phyloP scores from a whole-genome alignment of 2,329 filamentous ascomycete species.

The Ophiostoma montium region DNA sequence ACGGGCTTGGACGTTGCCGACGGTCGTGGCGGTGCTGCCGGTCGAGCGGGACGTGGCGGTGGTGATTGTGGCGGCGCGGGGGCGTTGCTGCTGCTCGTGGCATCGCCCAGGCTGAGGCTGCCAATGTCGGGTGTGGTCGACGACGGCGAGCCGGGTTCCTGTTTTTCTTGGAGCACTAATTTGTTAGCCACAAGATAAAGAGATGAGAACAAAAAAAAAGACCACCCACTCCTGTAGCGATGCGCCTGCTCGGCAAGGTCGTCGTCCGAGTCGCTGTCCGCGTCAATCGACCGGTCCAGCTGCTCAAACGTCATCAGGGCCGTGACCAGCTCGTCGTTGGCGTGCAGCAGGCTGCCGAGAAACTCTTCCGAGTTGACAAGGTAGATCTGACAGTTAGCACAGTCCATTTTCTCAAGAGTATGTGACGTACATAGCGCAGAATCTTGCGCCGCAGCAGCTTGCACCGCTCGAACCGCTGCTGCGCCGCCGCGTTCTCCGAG shows the following conservation, averaged over 20 bases:
- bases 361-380: constrained; percentile 83
- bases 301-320: constrained; percentile 92
- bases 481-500: constrained; percentile 65
- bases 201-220: too few relatives aligned
- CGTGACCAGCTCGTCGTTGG: constrained; percentile 90
- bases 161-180: constrained; percentile 38
- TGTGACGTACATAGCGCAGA: constrained; percentile 63
- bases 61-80: constrained; percentile 20
- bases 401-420: constrained; percentile 52
- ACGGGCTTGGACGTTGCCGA: constrained; percentile 31
- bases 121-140: constrained; percentile 28
- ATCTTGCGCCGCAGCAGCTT: constrained; percentile 76
- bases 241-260: constrained; percentile 53
- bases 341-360: constrained; percentile 78
- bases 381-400: constrained; percentile 49
- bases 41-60: constrained; percentile 23
- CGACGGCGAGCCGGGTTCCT: constrained; percentile 29
- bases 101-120: constrained; percentile 25
- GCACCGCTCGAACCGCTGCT: constrained; percentile 70
- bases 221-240: constrained; percentile 43
- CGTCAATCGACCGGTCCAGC: constrained; percentile 72
- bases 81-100: not conserved
- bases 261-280: constrained; percentile 57
- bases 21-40: constrained; percentile 32
- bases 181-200: too few relatives aligned